Evolutionary conservation across 2,329 filamentous ascomycete species (phyloP).

Genomic region (Claviceps monticola): DNA sequence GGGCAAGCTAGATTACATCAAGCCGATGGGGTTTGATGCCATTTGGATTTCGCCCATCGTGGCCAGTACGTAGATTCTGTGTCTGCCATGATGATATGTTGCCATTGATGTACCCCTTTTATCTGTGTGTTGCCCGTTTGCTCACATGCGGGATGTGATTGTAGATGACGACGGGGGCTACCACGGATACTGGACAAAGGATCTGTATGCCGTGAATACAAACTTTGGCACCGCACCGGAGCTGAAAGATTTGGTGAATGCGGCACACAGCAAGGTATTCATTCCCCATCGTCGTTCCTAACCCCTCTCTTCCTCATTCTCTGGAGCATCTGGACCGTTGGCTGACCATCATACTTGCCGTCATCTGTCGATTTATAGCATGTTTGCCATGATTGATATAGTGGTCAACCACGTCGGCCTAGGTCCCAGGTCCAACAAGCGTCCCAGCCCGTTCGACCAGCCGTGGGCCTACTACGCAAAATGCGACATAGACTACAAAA

Average conservation of each 20-base stretch:
- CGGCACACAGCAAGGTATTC: conserved; percentile 44
- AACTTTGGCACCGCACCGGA: conserved; percentile 46
- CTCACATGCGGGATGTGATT: too few relatives aligned
- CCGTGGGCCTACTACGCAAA: conserved; percentile 45
- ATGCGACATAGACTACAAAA: conserved; percentile 42
- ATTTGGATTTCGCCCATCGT: conserved; percentile 47
- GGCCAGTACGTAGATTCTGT: conserved; percentile 18
- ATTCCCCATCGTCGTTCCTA: too few relatives aligned
- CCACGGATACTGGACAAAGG: conserved; percentile 41
- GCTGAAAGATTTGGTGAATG: conserved; percentile 39
- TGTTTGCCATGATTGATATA: conserved; percentile 47
- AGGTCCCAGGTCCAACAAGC: conserved; percentile 31
- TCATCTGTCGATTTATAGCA: conserved; percentile 10
- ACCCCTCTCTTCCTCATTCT: too few relatives aligned
- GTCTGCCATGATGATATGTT: too few relatives aligned
- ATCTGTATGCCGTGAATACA: conserved; percentile 39
- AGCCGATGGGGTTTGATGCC: conserved; percentile 45
- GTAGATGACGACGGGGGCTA: conserved; percentile 29
- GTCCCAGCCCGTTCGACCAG: conserved; percentile 33
- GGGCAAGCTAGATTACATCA: conserved; percentile 48
- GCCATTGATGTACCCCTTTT: background rate
- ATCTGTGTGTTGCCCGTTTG: too few relatives aligned
- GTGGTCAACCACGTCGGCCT: conserved; percentile 46
- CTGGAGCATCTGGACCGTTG: too few relatives aligned
- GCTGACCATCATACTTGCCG: too few relatives aligned